Evolutionary conservation across 345 rosid genomes (phyloP).

Genomic region (Crucihimalaya himalaica): DNA sequence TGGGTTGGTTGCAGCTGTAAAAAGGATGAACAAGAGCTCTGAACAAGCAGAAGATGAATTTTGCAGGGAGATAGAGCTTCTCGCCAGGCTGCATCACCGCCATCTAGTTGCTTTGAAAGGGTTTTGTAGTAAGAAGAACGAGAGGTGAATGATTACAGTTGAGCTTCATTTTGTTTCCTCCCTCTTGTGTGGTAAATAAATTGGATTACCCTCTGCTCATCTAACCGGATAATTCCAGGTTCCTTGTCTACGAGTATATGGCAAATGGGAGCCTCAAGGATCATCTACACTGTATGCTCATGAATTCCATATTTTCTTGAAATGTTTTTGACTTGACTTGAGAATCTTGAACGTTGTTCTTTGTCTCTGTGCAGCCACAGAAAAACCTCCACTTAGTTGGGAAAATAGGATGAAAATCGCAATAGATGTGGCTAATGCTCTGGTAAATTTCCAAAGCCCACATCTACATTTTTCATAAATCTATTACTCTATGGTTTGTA

Average conservation of each 20-base stretch:
- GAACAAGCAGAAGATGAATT: conserved; percentile 84
- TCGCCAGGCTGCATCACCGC: conserved; percentile 93
- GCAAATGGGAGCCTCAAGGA: conserved; percentile 88
- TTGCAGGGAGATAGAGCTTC: conserved; percentile 94
- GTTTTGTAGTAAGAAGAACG: conserved; percentile 67
- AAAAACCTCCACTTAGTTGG: conserved; percentile 76
- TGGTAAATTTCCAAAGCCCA: conserved; percentile 54
- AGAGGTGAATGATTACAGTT: conserved; percentile 56
- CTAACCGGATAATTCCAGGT: conserved; percentile 52
- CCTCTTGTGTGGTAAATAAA: neutral
- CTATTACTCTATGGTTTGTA: neutral
- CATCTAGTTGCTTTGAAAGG: conserved; percentile 93
- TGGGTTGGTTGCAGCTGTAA: conserved; percentile 73
- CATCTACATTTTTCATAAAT: neutral
- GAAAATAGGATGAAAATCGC: conserved; percentile 81
- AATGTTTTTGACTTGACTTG: neutral
- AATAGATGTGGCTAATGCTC: conserved; percentile 92
- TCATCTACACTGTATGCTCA: conserved; percentile 78
- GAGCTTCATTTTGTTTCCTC: neutral
- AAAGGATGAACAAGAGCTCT: conserved; percentile 73
- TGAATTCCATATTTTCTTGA: neutral
- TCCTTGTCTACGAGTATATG: conserved; percentile 90
- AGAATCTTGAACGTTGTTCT: conserved; percentile 13
- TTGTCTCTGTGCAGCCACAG: conserved; percentile 51
- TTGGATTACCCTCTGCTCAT: conserved; percentile 8